Percentiles rank a stretch among this genome's conserved stretches.
Evolutionary conservation across 2,329 filamentous ascomycete genomes (phyloP).

Genomic region (Fusarium sp.): DNA sequence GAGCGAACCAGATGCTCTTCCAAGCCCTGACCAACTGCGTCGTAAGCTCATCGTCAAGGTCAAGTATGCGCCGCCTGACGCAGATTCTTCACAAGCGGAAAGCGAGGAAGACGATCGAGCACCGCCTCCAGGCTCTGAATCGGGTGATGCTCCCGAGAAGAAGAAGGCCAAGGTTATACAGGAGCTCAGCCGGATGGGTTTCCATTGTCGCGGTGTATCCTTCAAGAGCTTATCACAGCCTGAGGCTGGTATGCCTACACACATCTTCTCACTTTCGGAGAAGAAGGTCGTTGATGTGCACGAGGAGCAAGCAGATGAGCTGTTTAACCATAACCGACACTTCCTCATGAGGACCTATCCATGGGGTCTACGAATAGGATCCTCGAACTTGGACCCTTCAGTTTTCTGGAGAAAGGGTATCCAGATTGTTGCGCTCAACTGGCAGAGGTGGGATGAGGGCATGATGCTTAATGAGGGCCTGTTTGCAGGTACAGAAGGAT

Average conservation of each 20-base stretch:
- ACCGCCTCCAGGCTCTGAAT: slow-evolving; percentile 48
- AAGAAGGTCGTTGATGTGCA: slow-evolving; percentile 72
- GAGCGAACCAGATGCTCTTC: slow-evolving; percentile 63
- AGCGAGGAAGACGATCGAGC: slow-evolving; percentile 53
- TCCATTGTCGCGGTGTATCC: slow-evolving; percentile 85
- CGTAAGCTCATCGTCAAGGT: slow-evolving; percentile 88
- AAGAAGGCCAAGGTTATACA: slow-evolving; percentile 73
- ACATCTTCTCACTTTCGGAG: slow-evolving; percentile 77
- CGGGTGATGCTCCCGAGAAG: slow-evolving; percentile 63
- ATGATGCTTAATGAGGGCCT: slow-evolving; percentile 98
- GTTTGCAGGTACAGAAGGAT: slow-evolving; percentile 87
- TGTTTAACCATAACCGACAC: slow-evolving; percentile 85
- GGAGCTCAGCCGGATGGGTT: slow-evolving; percentile 77
- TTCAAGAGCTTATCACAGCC: slow-evolving; percentile 84
- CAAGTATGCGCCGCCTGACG: slow-evolving; percentile 69
- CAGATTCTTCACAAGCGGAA: slow-evolving; percentile 49
- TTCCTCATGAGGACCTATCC: slow-evolving; percentile 92
- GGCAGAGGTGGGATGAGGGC: slow-evolving; percentile 89
- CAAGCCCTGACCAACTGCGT: slow-evolving; percentile 75
- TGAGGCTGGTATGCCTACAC: slow-evolving; percentile 72
- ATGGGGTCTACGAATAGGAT: slow-evolving; percentile 81
- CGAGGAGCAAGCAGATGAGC: slow-evolving; percentile 58
- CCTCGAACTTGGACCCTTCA: slow-evolving; percentile 87
- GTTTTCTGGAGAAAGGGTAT: slow-evolving; percentile 90
- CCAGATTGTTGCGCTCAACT: slow-evolving; percentile 93